A percentile compares a stretch with the other conserved stretches of the same genome.
Evolutionary conservation across 2,329 filamentous ascomycete genomes (phyloP).

Genomic region (Calonectria pseudoturangicola): DNA sequence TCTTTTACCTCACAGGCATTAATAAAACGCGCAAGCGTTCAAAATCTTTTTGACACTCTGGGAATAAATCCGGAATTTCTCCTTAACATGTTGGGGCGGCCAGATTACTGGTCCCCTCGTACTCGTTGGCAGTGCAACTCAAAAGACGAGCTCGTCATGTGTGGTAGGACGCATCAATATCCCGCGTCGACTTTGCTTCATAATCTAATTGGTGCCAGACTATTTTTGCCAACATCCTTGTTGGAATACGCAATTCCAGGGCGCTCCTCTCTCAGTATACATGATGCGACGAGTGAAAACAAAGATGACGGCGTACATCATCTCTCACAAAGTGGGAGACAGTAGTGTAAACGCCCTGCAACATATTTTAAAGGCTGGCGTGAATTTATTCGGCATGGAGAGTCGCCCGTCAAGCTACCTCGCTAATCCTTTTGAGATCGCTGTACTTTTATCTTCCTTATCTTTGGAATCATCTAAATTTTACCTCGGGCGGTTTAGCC

Average conservation of each 20-base stretch:
- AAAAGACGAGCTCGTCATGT: neutral
- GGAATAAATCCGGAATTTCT: neutral
- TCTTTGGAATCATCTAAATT: neutral
- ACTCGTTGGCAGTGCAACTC: neutral
- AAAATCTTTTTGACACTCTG: neutral
- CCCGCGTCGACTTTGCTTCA: neutral
- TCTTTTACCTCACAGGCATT: neutral
- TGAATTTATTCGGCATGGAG: neutral
- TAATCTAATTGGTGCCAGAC: neutral
- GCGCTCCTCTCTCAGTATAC: neutral
- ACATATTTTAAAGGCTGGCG: neutral
- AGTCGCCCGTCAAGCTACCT: neutral
- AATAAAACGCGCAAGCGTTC: neutral
- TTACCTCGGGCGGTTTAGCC: neutral
- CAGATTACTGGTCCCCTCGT: neutral
- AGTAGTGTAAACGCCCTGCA: neutral
- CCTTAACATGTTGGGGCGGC: neutral
- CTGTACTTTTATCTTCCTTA: neutral
- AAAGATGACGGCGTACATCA: neutral
- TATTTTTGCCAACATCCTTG: conserved; percentile 2
- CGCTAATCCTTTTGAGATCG: neutral
- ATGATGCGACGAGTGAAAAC: neutral
- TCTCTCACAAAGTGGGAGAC: conserved; percentile 2
- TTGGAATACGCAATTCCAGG: neutral
- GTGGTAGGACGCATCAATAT: neutral